Evolutionary conservation across 75 land plant genomes (phyloP).

Genomic region (Larix kaempferi): DNA sequence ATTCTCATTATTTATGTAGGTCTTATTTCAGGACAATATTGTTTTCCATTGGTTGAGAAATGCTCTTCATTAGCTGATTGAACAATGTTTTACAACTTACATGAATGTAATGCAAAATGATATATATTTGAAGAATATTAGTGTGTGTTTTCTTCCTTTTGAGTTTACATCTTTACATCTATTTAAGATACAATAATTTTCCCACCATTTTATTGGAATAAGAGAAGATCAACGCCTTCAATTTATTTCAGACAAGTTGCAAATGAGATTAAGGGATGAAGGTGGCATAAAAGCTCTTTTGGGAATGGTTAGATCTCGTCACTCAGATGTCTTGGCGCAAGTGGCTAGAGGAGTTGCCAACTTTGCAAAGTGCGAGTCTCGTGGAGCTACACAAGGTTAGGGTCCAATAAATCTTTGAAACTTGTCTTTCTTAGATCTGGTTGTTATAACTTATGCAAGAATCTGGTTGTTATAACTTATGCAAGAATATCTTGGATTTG

Average conservation of each 20-base stretch:
- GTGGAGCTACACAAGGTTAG: constrained; percentile 81
- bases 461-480: too few species aligned
- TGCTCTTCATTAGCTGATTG: too few species aligned
- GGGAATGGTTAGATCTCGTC: constrained; percentile 83
- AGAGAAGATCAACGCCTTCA: not conserved
- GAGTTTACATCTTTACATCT: too few species aligned
- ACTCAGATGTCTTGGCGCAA: constrained; percentile 93
- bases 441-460: too few species aligned
- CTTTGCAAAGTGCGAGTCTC: constrained; percentile 96
- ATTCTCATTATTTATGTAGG: too few species aligned
- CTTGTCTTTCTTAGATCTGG: not conserved
- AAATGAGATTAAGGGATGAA: constrained; percentile 73
- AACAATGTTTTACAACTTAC: too few species aligned
- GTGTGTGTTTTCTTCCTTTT: too few species aligned
- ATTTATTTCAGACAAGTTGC: constrained; percentile 71
- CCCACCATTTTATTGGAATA: not conserved
- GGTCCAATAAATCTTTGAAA: not conserved
- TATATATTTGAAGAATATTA: too few species aligned
- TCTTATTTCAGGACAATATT: too few species aligned
- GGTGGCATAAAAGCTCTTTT: constrained; percentile 91
- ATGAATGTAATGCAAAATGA: too few species aligned
- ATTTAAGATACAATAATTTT: too few species aligned
- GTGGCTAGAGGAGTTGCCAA: constrained; percentile 97
- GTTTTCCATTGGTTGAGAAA: too few species aligned
- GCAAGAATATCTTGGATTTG: not conserved